Evolutionary conservation across 2,329 filamentous ascomycete species (phyloP).

Genomic region (Aspergillus pseudonomiae): DNA sequence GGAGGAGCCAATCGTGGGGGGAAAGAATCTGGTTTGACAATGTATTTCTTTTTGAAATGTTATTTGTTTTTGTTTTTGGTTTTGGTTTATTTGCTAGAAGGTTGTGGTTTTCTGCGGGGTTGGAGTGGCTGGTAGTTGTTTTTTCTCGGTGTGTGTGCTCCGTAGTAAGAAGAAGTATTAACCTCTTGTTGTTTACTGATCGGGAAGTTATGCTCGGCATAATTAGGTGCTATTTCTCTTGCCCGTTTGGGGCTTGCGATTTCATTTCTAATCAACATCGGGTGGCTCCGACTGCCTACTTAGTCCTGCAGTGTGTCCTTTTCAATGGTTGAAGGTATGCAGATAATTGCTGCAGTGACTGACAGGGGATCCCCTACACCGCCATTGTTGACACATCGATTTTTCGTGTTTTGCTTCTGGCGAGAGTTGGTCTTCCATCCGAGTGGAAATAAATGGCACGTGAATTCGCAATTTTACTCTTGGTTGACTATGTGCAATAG

Average conservation of each 20-base stretch:
- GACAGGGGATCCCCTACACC: constrained; percentile 22
- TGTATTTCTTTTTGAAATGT: too few relatives aligned
- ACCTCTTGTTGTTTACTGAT: not conserved
- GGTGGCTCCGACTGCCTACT: not conserved
- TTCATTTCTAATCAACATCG: constrained; percentile 1
- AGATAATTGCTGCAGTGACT: constrained; percentile 12
- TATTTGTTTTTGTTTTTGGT: too few relatives aligned
- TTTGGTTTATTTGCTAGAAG: too few relatives aligned
- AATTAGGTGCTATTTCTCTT: not conserved
- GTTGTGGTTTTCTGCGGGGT: too few relatives aligned
- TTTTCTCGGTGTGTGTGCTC: too few relatives aligned
- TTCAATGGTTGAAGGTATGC: not conserved
- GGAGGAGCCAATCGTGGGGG: too few relatives aligned
- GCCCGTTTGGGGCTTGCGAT: not conserved
- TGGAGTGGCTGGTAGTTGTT: too few relatives aligned
- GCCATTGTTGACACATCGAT: constrained; percentile 18
- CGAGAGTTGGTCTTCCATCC: not conserved
- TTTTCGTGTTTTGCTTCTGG: not conserved
- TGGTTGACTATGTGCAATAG: not conserved
- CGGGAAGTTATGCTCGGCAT: not conserved
- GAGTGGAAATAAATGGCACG: not conserved
- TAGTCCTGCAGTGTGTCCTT: not conserved
- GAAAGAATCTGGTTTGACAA: too few relatives aligned
- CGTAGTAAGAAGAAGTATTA: too few relatives aligned
- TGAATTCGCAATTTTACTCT: not conserved